A percentile compares a stretch with the other conserved stretches of the same genome.
phyloP scores from a whole-genome alignment of 106 monocot genomes.

The Allium sativum region DNA sequence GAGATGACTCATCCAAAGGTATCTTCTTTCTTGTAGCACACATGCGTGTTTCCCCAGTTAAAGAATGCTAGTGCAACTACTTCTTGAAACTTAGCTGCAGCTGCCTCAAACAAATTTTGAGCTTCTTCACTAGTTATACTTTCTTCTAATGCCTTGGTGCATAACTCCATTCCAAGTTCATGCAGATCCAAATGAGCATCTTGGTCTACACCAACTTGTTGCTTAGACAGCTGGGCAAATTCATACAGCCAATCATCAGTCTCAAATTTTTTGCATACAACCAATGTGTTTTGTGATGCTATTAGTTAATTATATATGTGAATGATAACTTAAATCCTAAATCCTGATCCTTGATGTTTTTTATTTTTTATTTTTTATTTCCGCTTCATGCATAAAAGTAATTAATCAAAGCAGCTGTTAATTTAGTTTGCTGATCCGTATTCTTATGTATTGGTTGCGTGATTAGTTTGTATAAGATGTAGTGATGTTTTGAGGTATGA shows the following conservation, averaged over 20 bases:
- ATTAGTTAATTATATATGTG: too few species aligned
- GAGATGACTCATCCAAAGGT: conserved; percentile 63
- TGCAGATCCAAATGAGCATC: conserved; percentile 95
- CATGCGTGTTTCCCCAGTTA: conserved; percentile 98
- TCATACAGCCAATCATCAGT: conserved; percentile 94
- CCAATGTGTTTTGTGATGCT: too few species aligned
- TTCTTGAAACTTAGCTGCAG: conserved; percentile 91
- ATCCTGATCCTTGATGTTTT: too few species aligned
- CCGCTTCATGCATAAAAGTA: too few species aligned
- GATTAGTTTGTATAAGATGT: too few species aligned
- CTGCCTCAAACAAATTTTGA: conserved; percentile 77
- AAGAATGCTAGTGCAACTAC: conserved; percentile 95
- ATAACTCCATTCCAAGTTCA: conserved; percentile 96
- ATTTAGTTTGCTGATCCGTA: too few species aligned
- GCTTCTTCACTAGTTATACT: conserved; percentile 81
- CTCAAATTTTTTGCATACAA: conserved; percentile 85
- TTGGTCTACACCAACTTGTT: conserved; percentile 86
- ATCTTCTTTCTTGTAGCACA: conserved; percentile 88
- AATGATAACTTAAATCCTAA: too few species aligned
- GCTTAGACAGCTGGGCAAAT: conserved; percentile 87
- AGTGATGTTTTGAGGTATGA: too few species aligned
- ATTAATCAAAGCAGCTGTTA: too few species aligned
- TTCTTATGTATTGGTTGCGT: too few species aligned
- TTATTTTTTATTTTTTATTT: too few species aligned
- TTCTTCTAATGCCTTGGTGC: conserved; percentile 91